phyloP scores from a whole-genome alignment of 768 basidiomycete genomes.

The Rhizopogon vesiculosus region DNA sequence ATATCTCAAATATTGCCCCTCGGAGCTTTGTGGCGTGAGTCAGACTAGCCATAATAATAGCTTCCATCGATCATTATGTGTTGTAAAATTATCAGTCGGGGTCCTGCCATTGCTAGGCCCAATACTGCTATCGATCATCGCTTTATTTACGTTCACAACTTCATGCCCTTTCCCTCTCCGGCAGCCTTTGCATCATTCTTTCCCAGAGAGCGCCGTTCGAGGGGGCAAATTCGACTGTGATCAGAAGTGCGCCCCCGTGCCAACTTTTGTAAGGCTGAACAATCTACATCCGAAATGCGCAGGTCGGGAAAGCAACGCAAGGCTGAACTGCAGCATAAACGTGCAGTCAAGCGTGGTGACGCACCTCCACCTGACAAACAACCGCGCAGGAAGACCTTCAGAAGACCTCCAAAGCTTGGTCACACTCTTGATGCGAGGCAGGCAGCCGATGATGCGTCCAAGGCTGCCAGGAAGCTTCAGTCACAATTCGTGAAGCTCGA shows the following conservation, averaged over 20 bases:
- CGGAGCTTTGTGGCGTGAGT: no score
- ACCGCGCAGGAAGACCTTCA: constrained; percentile 12
- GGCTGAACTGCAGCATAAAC: constrained; percentile 68
- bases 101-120: no score
- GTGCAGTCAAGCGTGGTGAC: constrained; percentile 83
- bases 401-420: not conserved
- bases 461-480: constrained; percentile 50
- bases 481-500: constrained; percentile 67
- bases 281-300: constrained; percentile 13
- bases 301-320: constrained; percentile 67
- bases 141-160: not conserved
- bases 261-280: no score
- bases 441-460: constrained; percentile 29
- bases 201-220: not conserved
- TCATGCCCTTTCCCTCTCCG: constrained; percentile 10
- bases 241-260: no score
- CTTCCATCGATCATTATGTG: no score
- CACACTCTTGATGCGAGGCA: constrained; percentile 5
- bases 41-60: no score
- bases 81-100: no score
- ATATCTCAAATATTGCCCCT: no score
- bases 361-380: constrained; percentile 33
- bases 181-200: no score
- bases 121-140: no score
- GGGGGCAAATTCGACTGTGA: not conserved